phyloP scores from a whole-genome alignment of 2,329 filamentous ascomycete genomes.

The Venturia nashicola region DNA sequence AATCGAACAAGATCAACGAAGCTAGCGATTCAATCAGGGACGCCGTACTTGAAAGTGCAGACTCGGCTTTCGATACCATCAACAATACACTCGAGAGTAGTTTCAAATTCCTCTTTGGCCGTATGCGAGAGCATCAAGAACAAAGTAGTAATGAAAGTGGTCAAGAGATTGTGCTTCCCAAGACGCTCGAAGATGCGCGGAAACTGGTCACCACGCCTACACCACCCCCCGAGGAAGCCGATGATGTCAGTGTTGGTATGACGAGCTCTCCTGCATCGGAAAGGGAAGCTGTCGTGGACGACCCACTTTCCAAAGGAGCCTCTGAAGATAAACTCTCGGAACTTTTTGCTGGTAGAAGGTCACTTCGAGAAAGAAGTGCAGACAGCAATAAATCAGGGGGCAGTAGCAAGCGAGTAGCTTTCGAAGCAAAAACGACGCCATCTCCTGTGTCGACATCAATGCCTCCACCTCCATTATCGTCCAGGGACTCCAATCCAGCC shows the following conservation, averaged over 20 bases:
- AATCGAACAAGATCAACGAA: constrained; percentile 67
- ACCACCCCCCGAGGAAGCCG: constrained; percentile 34
- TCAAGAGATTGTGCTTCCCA: constrained; percentile 49
- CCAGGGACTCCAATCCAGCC: constrained; percentile 27
- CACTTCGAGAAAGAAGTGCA: constrained; percentile 57
- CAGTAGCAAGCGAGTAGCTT: constrained; percentile 46
- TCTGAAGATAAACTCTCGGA: constrained; percentile 37
- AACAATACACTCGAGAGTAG: constrained; percentile 82
- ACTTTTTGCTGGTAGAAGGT: constrained; percentile 50
- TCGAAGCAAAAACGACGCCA: constrained; percentile 16
- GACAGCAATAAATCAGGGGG: constrained; percentile 56
- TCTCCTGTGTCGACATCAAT: constrained; percentile 15
- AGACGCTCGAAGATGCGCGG: constrained; percentile 83
- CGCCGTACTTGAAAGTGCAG: constrained; percentile 64
- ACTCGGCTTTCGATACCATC: constrained; percentile 86
- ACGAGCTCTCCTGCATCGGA: constrained; percentile 33
- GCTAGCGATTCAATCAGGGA: constrained; percentile 67
- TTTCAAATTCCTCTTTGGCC: constrained; percentile 85
- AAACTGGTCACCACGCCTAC: constrained; percentile 71
- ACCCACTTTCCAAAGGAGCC: constrained; percentile 4
- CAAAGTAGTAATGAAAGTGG: constrained; percentile 25
- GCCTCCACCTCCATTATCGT: constrained; percentile 17
- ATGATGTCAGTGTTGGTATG: constrained; percentile 40
- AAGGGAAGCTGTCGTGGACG: constrained; percentile 12
- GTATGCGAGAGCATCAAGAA: constrained; percentile 59